These are phyloP conservation scores for Euphorbia schlechtendalii DNA, from an alignment of 441 rosid species.

Conservation along the genomic window DNA sequence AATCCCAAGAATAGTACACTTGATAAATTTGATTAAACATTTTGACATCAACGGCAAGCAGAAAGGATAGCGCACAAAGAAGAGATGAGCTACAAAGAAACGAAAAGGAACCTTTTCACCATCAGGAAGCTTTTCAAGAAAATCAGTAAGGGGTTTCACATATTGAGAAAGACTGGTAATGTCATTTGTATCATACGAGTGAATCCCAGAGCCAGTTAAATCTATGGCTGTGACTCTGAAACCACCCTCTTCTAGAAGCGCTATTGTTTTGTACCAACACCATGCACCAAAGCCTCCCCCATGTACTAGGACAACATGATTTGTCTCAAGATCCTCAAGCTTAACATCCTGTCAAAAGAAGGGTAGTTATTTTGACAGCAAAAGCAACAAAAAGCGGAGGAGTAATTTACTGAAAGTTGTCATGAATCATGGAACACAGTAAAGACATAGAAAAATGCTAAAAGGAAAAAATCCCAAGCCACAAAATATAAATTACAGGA, in stretches of 20 bases:
- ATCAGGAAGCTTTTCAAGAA: constrained; percentile 57
- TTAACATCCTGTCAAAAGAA: constrained; percentile 46
- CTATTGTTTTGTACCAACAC: constrained; percentile 97
- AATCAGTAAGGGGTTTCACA: constrained; percentile 72
- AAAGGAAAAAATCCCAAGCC: not conserved
- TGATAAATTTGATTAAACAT: not conserved
- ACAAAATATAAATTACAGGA: not conserved
- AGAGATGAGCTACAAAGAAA: constrained; percentile 5
- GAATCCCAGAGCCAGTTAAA: constrained; percentile 84
- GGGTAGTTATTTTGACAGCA: not conserved
- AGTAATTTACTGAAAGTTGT: not conserved
- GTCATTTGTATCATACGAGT: constrained; percentile 57
- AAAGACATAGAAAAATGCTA: not conserved
- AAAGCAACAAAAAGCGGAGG: not conserved
- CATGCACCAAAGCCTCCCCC: constrained; percentile 98
- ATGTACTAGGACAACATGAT: constrained; percentile 77
- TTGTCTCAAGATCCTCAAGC: constrained; percentile 69
- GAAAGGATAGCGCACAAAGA: constrained; percentile 6
- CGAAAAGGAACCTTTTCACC: constrained; percentile 56
- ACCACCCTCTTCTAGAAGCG: constrained; percentile 82
- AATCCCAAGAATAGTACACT: not conserved
- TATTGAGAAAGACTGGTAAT: constrained; percentile 70
- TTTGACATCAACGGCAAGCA: not conserved
- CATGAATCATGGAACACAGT: not conserved
- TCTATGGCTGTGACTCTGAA: constrained; percentile 81